Percentiles rank a stretch among this genome's conserved stretches.
phyloP scores from a whole-genome alignment of 225 moss, liverwort and hornwort genomes.

The Marchantia polymorpha region DNA sequence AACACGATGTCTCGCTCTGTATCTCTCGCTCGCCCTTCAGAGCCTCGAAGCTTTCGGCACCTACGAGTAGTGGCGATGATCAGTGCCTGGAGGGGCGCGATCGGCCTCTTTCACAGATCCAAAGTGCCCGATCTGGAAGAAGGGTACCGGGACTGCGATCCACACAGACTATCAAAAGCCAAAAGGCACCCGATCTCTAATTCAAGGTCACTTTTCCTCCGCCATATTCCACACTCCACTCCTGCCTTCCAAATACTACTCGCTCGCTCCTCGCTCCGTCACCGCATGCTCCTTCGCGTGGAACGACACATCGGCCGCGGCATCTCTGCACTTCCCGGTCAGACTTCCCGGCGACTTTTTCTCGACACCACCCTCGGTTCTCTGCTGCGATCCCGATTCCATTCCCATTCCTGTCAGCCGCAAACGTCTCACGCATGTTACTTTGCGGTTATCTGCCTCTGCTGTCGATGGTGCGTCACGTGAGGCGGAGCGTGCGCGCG shows the following conservation, averaged over 20 bases:
- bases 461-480: background rate
- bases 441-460: background rate
- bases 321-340: background rate
- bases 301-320: background rate
- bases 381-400: background rate
- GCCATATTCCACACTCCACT: background rate
- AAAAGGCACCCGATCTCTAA: slow-evolving; percentile 8
- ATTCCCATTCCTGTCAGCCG: background rate
- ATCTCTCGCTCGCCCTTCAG: background rate
- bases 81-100: background rate
- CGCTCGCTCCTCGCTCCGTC: background rate
- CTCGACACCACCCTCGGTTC: background rate
- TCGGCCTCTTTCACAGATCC: background rate
- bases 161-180: slow-evolving; percentile 14
- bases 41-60: too few species aligned
- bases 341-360: background rate
- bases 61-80: background rate
- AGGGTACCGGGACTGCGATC: background rate
- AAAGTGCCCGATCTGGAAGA: background rate
- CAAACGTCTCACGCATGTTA: background rate
- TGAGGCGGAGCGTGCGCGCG: background rate
- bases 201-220: slow-evolving; percentile 10
- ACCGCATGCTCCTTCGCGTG: background rate
- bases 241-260: background rate
- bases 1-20: background rate